Percentiles rank a stretch among this genome's conserved stretches.
phyloP scores from a whole-genome alignment of 257 asterid species.

The Asclepias syriaca region DNA sequence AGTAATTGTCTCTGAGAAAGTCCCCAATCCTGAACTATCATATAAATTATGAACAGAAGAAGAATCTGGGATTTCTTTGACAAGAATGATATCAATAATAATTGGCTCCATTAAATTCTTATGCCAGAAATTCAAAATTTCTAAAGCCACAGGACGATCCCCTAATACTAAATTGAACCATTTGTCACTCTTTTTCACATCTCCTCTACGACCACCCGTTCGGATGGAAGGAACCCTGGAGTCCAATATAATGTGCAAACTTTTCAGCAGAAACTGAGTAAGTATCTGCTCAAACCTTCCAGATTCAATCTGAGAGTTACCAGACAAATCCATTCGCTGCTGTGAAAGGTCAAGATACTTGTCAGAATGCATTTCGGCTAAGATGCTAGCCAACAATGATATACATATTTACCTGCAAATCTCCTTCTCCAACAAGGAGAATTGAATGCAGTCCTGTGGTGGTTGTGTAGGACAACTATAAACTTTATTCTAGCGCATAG shows the following conservation, averaged over 20 bases:
- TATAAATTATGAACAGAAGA: slow-evolving; percentile 29
- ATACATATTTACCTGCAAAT: background rate
- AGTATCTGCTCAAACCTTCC: slow-evolving; percentile 92
- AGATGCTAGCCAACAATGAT: background rate
- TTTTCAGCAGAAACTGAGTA: slow-evolving; percentile 80
- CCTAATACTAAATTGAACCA: slow-evolving; percentile 89
- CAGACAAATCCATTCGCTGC: slow-evolving; percentile 64
- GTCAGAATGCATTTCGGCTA: background rate
- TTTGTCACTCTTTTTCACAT: slow-evolving; percentile 70
- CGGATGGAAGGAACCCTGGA: slow-evolving; percentile 79
- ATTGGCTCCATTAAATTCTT: slow-evolving; percentile 87
- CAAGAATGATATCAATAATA: slow-evolving; percentile 80
- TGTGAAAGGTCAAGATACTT: slow-evolving; percentile 17
- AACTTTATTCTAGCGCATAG: background rate
- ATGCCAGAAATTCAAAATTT: slow-evolving; percentile 87
- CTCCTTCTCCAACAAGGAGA: background rate
- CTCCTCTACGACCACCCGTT: slow-evolving; percentile 48
- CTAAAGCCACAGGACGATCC: slow-evolving; percentile 83
- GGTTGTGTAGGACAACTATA: background rate
- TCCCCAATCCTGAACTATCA: slow-evolving; percentile 32
- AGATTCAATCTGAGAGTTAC: slow-evolving; percentile 56
- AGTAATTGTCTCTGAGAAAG: slow-evolving; percentile 53
- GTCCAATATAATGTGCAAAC: slow-evolving; percentile 81
- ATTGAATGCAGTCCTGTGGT: background rate
- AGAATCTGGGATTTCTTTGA: slow-evolving; percentile 46